phyloP scores from a whole-genome alignment of 2,329 filamentous ascomycete genomes.

The Penicillium sp. region DNA sequence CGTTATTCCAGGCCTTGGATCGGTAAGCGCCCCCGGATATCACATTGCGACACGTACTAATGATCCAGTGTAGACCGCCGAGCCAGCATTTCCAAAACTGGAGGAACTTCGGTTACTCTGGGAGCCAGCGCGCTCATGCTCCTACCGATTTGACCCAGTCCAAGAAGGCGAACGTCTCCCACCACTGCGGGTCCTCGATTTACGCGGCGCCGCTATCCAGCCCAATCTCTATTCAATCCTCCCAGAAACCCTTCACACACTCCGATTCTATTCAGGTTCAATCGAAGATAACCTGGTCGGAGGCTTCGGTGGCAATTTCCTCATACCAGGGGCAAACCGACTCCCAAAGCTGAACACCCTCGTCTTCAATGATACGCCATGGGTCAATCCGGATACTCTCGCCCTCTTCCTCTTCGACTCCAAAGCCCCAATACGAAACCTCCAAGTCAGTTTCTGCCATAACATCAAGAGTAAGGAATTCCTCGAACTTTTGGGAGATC shows the following conservation, averaged over 20 bases:
- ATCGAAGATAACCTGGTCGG: neutral
- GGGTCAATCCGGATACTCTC: constrained; percentile 20
- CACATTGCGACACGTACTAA: neutral
- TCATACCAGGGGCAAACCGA: neutral
- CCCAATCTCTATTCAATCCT: constrained; percentile 20
- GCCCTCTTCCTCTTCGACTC: constrained; percentile 18
- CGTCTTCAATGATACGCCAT: constrained; percentile 30
- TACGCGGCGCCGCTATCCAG: constrained; percentile 28
- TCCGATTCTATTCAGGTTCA: constrained; percentile 30
- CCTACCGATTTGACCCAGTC: constrained; percentile 18
- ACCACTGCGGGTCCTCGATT: constrained; percentile 30
- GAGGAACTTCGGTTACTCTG: constrained; percentile 36
- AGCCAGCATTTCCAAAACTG: constrained; percentile 30
- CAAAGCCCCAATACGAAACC: constrained; percentile 23
- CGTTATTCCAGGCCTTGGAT: constrained; percentile 13
- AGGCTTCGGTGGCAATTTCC: neutral
- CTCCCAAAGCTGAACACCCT: constrained; percentile 32
- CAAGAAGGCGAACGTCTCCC: constrained; percentile 12
- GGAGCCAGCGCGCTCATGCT: constrained; percentile 21
- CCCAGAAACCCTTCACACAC: constrained; percentile 31
- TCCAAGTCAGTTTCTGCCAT: constrained; percentile 33
- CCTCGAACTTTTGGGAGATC: constrained; percentile 12
- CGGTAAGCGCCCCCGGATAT: constrained; percentile 1
- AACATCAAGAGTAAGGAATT: constrained; percentile 16
- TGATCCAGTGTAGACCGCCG: constrained; percentile 1